phyloP scores from a whole-genome alignment of 768 basidiomycete species.

The Podaxis rugospora region DNA sequence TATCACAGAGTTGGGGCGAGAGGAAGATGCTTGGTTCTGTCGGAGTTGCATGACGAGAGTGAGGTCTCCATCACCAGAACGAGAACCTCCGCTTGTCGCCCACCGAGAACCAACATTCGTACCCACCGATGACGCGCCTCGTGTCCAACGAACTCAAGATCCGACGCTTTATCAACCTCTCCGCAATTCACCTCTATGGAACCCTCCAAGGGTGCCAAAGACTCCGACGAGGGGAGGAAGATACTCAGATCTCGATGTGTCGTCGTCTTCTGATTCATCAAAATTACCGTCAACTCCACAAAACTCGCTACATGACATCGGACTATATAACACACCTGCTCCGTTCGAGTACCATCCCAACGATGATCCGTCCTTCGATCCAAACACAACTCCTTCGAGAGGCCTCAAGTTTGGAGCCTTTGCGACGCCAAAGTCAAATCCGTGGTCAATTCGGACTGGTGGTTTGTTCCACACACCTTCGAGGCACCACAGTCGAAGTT shows the following conservation, averaged over 20 bases:
- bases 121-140: constrained; percentile 53
- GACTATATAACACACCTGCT: constrained; percentile 37
- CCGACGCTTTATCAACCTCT: constrained; percentile 58
- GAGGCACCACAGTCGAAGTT: constrained; percentile 26
- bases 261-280: constrained; percentile 48
- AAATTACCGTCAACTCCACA: constrained; percentile 53
- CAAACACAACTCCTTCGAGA: constrained; percentile 77
- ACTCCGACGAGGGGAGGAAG: constrained; percentile 41
- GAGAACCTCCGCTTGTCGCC: constrained; percentile 22
- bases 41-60: constrained; percentile 44
- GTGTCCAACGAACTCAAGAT: constrained; percentile 39
- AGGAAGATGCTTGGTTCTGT: constrained; percentile 83
- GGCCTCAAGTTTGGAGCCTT: constrained; percentile 65
- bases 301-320: constrained; percentile 30
- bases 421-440: constrained; percentile 56
- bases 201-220: constrained; percentile 34
- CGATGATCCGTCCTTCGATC: constrained; percentile 67
- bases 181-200: constrained; percentile 60
- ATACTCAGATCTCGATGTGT: constrained; percentile 36
- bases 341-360: constrained; percentile 26
- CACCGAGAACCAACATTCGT: constrained; percentile 64
- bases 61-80: constrained; percentile 35
- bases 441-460: constrained; percentile 40
- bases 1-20: constrained; percentile 61
- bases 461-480: constrained; percentile 54